Evolutionary conservation across 2,329 filamentous ascomycete species (phyloP).

Genomic region (Beauveria bassiana): DNA sequence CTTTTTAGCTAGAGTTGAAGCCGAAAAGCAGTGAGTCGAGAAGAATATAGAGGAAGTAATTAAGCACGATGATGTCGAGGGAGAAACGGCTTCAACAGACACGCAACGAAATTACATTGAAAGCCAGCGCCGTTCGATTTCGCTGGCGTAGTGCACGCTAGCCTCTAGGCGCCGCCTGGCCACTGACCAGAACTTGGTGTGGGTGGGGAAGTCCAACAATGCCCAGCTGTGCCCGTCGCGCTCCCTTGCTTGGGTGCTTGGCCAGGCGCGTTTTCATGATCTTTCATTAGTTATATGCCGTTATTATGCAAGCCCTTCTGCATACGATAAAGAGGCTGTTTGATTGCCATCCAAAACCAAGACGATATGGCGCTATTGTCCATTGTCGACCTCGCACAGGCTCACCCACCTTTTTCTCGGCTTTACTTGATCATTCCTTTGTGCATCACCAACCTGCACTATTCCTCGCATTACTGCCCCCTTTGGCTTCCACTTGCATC

Average conservation of each 20-base stretch:
- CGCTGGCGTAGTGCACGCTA: no score
- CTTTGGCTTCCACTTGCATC: background rate
- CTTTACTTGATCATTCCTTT: background rate
- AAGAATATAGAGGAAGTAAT: background rate
- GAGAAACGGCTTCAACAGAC: background rate
- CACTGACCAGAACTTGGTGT: background rate
- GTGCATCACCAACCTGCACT: background rate
- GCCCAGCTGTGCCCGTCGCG: background rate
- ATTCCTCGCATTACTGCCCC: background rate
- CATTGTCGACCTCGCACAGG: background rate
- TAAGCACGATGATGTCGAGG: background rate
- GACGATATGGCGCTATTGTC: no score
- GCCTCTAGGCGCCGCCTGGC: no score
- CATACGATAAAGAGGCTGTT: background rate
- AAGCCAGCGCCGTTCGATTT: background rate
- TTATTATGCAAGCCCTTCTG: background rate
- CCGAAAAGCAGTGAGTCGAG: no score
- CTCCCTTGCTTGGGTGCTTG: no score
- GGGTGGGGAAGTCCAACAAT: background rate
- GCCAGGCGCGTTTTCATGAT: background rate
- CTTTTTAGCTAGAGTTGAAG: no score
- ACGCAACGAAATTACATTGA: conserved; percentile 3
- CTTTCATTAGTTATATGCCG: background rate
- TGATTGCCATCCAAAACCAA: background rate
- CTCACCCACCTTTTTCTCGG: background rate